phyloP scores from a whole-genome alignment of 306 rosid species.

The Gynostemma pentaphyllum region DNA sequence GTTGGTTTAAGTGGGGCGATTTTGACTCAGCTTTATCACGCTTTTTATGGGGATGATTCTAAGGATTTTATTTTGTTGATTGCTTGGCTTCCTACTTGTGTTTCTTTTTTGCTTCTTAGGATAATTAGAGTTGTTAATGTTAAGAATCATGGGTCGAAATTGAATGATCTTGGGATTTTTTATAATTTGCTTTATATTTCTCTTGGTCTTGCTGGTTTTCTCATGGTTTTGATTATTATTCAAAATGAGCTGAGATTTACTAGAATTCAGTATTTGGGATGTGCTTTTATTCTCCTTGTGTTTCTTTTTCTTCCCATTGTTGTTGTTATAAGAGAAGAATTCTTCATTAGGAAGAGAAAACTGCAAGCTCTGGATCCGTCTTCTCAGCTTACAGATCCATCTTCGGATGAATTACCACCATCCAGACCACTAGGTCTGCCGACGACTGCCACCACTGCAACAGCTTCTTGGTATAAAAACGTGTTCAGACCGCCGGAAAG shows the following conservation, averaged over 20 bases:
- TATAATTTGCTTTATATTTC: conserved; percentile 4
- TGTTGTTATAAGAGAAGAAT: background rate
- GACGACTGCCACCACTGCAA: background rate
- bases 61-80: conserved; percentile 3
- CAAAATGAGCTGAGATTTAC: conserved; percentile 1
- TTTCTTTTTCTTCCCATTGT: conserved; percentile 7
- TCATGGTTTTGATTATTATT: conserved; percentile 4
- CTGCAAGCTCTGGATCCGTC: background rate
- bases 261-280: conserved; percentile 6
- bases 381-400: background rate
- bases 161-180: background rate
- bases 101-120: conserved; percentile 8
- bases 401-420: background rate
- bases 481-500: conserved; percentile 7
- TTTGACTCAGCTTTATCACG: conserved; percentile 8
- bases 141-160: background rate
- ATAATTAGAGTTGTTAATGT: conserved; percentile 7
- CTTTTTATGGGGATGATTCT: conserved; percentile 9
- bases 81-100: conserved; percentile 7
- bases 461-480: background rate
- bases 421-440: background rate
- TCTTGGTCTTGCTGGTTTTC: conserved; percentile 7
- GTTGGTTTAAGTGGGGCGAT: conserved; percentile 10
- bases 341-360: background rate
- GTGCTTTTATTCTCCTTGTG: background rate